Evolutionary conservation across 257 asterid species (phyloP).

Genomic region (Penstemon eatonii): DNA sequence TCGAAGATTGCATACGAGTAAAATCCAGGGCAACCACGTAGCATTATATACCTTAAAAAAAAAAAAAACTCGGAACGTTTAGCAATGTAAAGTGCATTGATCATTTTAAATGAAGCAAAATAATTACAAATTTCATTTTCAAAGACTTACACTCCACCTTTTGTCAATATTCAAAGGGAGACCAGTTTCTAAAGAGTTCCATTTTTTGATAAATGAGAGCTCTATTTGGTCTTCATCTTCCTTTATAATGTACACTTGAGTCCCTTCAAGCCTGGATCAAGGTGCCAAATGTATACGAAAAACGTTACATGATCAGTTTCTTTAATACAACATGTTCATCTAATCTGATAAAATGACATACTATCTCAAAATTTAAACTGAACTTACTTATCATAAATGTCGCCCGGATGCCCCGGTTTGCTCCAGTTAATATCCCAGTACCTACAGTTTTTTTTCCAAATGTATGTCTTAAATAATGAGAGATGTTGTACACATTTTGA

Average conservation of each 20-base stretch:
- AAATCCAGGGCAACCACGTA: slow-evolving; percentile 70
- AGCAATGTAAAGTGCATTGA: background rate
- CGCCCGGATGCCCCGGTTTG: slow-evolving; percentile 32
- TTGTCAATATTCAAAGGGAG: slow-evolving; percentile 56
- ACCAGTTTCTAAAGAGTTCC: slow-evolving; percentile 29
- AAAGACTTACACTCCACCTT: slow-evolving; percentile 29
- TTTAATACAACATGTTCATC: background rate
- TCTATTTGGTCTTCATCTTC: slow-evolving; percentile 45
- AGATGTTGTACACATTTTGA: too few relatives aligned
- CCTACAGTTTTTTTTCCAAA: slow-evolving; percentile 31
- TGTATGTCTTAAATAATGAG: too few relatives aligned
- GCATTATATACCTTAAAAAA: slow-evolving; percentile 40
- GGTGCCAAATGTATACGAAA: too few relatives aligned
- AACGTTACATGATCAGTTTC: background rate
- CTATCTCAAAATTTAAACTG: too few relatives aligned
- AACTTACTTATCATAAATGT: slow-evolving; percentile 42
- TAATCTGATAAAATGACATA: background rate
- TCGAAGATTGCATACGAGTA: slow-evolving; percentile 68
- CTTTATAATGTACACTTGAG: slow-evolving; percentile 35
- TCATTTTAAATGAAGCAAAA: too few relatives aligned
- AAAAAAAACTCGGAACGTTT: background rate
- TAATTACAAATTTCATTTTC: background rate
- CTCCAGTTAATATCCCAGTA: slow-evolving; percentile 76
- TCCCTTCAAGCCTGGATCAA: slow-evolving; percentile 33
- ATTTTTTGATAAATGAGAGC: slow-evolving; percentile 60